Evolutionary conservation across 2,329 filamentous ascomycete genomes (phyloP).

Genomic region (Aurifilum marmelostoma): DNA sequence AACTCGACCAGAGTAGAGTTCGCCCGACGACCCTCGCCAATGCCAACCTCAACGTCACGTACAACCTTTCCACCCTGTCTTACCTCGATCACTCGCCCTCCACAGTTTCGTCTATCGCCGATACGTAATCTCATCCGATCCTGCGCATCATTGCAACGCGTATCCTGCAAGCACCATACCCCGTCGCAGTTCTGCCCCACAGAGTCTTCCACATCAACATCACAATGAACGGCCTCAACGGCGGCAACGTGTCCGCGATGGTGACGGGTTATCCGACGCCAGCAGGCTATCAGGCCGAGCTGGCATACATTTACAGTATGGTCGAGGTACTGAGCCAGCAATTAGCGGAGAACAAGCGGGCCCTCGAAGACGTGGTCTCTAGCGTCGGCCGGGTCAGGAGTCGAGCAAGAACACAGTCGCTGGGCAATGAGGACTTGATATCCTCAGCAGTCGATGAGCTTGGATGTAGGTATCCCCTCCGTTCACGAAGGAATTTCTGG

Average conservation of each 20-base stretch:
- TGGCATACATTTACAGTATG: slow-evolving; percentile 70
- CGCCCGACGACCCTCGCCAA: neutral
- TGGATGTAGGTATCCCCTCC: slow-evolving; percentile 46
- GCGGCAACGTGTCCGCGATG: slow-evolving; percentile 49
- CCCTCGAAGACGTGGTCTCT: slow-evolving; percentile 66
- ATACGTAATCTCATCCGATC: neutral
- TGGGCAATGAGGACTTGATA: slow-evolving; percentile 63
- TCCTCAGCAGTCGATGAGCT: slow-evolving; percentile 59
- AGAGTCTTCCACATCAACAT: neutral
- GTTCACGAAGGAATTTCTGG: slow-evolving; percentile 12
- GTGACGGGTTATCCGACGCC: slow-evolving; percentile 58
- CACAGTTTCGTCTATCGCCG: neutral
- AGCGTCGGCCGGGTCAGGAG: slow-evolving; percentile 64
- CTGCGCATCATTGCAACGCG: neutral
- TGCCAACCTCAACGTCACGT: neutral
- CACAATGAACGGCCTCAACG: slow-evolving; percentile 55
- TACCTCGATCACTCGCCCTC: neutral
- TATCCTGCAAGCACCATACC: neutral
- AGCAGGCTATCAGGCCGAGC: slow-evolving; percentile 69
- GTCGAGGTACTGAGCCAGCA: slow-evolving; percentile 68
- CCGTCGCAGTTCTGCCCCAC: neutral
- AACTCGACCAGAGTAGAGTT: neutral
- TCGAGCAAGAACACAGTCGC: slow-evolving; percentile 54
- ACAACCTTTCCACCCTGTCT: neutral
- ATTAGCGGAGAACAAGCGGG: slow-evolving; percentile 62